Evolutionary conservation across 805 yeast genomes (phyloP).

Genomic region (Yarrowia keelungensis): DNA sequence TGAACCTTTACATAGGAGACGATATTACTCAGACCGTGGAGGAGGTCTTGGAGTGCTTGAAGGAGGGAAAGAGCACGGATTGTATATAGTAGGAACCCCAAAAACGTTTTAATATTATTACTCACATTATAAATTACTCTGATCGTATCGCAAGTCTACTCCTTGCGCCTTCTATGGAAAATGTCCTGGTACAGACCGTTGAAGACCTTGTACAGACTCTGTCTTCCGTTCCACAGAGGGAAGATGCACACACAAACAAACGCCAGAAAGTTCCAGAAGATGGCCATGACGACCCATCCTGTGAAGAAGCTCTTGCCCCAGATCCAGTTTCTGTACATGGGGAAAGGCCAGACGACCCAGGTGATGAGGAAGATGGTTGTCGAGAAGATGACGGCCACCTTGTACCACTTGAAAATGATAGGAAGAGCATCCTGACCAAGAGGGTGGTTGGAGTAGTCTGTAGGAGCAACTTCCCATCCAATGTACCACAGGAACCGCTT

Average conservation of each 20-base stretch:
- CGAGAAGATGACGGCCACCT: slow-evolving; percentile 34
- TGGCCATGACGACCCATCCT: slow-evolving; percentile 79
- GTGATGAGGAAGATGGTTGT: slow-evolving; percentile 57
- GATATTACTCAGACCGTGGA: neutral
- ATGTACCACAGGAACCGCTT: slow-evolving; percentile 30
- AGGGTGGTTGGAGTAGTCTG: slow-evolving; percentile 38
- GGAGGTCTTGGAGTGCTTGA: slow-evolving; percentile 4
- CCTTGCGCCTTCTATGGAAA: slow-evolving; percentile 2
- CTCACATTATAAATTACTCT: slow-evolving; percentile 3
- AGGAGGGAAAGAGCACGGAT: slow-evolving; percentile 18
- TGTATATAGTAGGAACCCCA: slow-evolving; percentile 1
- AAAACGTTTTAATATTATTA: neutral
- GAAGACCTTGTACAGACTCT: slow-evolving; percentile 23
- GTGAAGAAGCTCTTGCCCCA: slow-evolving; percentile 74
- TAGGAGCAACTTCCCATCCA: slow-evolving; percentile 34
- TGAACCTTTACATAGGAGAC: neutral
- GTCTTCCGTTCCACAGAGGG: slow-evolving; percentile 58
- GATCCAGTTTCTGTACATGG: slow-evolving; percentile 73
- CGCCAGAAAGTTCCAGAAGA: slow-evolving; percentile 68
- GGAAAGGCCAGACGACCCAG: slow-evolving; percentile 81
- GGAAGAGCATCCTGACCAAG: slow-evolving; percentile 38
- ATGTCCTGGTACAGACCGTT: slow-evolving; percentile 3
- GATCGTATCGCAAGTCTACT: neutral
- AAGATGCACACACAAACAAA: slow-evolving; percentile 52
- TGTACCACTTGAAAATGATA: slow-evolving; percentile 40